Percentiles rank a stretch among this genome's conserved stretches.
Evolutionary conservation across 495 filamentous ascomycete genomes (phyloP).

Genomic region (Aspergillus nidulans): DNA sequence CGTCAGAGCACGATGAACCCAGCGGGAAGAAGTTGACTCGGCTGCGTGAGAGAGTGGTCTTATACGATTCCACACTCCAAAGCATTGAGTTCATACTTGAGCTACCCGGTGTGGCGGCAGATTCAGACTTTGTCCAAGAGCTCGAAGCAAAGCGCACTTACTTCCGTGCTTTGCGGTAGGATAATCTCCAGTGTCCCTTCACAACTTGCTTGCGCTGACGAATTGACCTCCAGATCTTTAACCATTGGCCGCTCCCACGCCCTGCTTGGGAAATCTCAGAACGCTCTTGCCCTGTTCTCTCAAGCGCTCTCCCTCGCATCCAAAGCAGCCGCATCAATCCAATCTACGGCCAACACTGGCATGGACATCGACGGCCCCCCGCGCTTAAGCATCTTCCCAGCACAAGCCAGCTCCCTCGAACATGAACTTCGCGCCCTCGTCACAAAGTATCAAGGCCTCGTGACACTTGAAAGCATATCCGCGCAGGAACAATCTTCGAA

Average conservation of each 20-base stretch:
- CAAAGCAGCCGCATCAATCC: conserved; percentile 31
- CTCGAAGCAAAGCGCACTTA: conserved; percentile 74
- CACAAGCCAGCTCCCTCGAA: conserved; percentile 53
- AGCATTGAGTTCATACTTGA: conserved; percentile 88
- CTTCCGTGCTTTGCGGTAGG: conserved; percentile 83
- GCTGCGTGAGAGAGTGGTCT: conserved; percentile 79
- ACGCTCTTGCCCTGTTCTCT: conserved; percentile 78
- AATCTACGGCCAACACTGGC: conserved; percentile 27
- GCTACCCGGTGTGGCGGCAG: conserved; percentile 85
- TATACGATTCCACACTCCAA: conserved; percentile 89
- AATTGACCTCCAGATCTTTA: conserved; percentile 56
- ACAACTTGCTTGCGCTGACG: background rate
- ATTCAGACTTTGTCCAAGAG: conserved; percentile 68
- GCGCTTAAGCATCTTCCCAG: conserved; percentile 56
- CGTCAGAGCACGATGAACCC: conserved; percentile 56
- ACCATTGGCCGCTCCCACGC: conserved; percentile 82
- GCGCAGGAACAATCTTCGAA: conserved; percentile 23
- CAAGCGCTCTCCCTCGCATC: conserved; percentile 58
- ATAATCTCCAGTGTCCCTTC: background rate
- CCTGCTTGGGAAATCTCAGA: conserved; percentile 64
- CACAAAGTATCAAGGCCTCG: conserved; percentile 73
- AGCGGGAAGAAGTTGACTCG: conserved; percentile 66
- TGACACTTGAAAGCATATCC: conserved; percentile 64
- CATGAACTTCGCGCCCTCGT: conserved; percentile 61
- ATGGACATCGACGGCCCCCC: conserved; percentile 35